Conservation (phyloP, 495 filamentous ascomycete species). For the Aspergillus campestris region DNA sequence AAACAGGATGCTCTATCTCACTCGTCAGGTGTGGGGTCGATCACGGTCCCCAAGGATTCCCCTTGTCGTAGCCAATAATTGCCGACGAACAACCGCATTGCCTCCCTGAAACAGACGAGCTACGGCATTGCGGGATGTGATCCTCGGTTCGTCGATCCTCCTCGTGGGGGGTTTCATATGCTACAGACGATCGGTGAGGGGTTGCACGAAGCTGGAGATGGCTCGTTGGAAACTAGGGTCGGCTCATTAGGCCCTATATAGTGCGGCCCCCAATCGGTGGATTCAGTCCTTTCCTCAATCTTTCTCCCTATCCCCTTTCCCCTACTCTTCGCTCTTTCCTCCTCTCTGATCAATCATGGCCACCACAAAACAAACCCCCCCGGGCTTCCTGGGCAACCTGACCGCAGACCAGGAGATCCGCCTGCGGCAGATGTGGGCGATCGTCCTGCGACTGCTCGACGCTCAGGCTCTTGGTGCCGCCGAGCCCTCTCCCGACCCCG, state of each 20-base stretch:
- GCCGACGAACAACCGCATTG: not conserved
- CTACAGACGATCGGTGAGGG: constrained; percentile 1
- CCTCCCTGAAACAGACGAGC: not conserved
- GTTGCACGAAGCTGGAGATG: not conserved
- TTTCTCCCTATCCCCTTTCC: not conserved
- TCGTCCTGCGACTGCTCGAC: constrained; percentile 66
- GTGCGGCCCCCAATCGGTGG: not conserved
- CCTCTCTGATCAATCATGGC: constrained; percentile 3
- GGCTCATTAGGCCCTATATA: not conserved
- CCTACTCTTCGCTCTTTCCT: not conserved
- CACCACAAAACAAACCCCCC: constrained; percentile 20
- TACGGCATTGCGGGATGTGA: not conserved
- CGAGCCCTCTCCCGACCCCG: constrained; percentile 8
- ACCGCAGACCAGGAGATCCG: constrained; percentile 77
- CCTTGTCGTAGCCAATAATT: no score
- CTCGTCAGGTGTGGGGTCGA: no score
- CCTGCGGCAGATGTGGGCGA: constrained; percentile 72
- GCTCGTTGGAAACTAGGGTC: not conserved
- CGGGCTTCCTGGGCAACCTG: constrained; percentile 75
- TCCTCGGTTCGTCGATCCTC: constrained; percentile 12
- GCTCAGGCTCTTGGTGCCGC: constrained; percentile 12
- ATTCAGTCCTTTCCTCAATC: not conserved
- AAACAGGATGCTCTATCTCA: no score
- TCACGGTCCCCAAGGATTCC: no score
- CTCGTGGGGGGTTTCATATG: constrained; percentile 8